Evolutionary conservation across 1,284 basidiomycete genomes (phyloP).

Genomic region (Gastroboletus turbinatus): DNA sequence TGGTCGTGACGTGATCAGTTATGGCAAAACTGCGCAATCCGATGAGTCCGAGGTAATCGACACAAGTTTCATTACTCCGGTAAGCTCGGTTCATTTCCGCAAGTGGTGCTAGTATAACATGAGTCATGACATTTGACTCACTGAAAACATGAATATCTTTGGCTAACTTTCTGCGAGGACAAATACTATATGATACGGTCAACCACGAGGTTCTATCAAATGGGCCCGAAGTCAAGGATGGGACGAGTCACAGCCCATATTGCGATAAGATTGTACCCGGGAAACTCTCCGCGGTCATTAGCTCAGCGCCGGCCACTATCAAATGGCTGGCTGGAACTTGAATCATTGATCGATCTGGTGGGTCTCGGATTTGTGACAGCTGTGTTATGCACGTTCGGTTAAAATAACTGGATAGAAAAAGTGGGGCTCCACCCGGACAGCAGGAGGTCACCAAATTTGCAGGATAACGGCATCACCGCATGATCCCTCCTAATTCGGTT

Average conservation of each 20-base stretch:
- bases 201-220: not conserved
- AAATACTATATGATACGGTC: too few species aligned
- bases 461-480: slow-evolving; percentile 13
- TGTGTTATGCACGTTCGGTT: slow-evolving; percentile 4
- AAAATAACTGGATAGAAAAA: slow-evolving; percentile 4
- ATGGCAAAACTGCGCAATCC: not conserved
- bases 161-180: not conserved
- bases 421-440: slow-evolving; percentile 10
- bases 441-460: not conserved
- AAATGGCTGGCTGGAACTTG: not conserved
- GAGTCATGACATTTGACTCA: not conserved
- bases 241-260: not conserved
- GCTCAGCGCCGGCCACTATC: not conserved
- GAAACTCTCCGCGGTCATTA: not conserved
- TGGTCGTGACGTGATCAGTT: too few species aligned
- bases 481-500: slow-evolving; percentile 3
- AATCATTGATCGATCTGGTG: not conserved
- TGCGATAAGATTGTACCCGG: not conserved
- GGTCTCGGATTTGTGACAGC: not conserved
- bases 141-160: not conserved
- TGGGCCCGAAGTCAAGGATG: not conserved
- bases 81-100: not conserved
- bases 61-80: not conserved
- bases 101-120: not conserved
- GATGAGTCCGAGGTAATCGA: not conserved